Base-by-base conservation (phyloP, 257 asterid species). In the Penstemon barbatus region DNA sequence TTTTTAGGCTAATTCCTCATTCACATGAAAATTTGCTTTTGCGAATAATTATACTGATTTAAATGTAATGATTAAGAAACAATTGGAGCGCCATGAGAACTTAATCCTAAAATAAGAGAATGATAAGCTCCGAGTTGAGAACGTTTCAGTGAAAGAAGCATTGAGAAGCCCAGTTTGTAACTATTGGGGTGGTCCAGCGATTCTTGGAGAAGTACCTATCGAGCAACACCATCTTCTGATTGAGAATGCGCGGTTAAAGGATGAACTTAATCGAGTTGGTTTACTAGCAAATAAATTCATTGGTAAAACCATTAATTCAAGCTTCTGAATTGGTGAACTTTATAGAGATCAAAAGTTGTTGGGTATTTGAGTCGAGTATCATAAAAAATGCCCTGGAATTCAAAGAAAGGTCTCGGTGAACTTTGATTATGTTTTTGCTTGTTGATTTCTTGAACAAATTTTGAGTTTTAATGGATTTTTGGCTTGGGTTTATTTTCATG, bases 51-150 rank as follows among this genome's bases (percentile, higher is more conserved):
- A 7, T 50, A 66, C 66, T 79, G 69, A 68, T 55, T 46, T 68
- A 5, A 37, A 8, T 70, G 56, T 74, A 64, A 61, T 68, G 66
- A 44, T 54, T 33, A 69, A 92, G 98, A 85, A 90, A 37, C 96
- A 88, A 81, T 45, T 88, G 62, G 98, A 88, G 71, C 95, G 91
- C 56, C 95, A 86, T 36, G 97, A 90, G 61, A 86, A 92, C 72
- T 66, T 81, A 6, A 78, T 88, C 49, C 89, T 92, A 55, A 86
- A 85, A 63, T 84, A 88, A 72, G 96, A 88, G 51, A 86, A 92
- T 8, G 93, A 88, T 51, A 90, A 86, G 82, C 97, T 92, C 42
- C 86, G 87, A 1, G 66, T 86, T 3, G 98, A 92, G 82, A 92
- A 89, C 74, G 74, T 84, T 6, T 78, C 88, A 1, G 77, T 90